phyloP scores from a whole-genome alignment of 345 rosid genomes.

The Salix viminalis region DNA sequence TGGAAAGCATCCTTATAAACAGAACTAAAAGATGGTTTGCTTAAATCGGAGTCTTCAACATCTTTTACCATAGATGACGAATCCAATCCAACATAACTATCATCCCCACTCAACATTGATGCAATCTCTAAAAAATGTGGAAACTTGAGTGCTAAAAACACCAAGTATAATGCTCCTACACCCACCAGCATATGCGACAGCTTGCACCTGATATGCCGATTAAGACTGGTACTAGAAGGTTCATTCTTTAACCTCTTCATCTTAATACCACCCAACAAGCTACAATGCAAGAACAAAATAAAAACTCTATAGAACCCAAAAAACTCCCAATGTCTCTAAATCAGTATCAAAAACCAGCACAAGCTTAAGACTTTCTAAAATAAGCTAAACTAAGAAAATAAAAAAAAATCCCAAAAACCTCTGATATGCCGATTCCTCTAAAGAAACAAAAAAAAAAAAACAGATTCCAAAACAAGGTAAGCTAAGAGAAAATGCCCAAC shows the following conservation, averaged over 20 bases:
- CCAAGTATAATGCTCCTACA: constrained; percentile 60
- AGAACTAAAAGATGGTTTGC: constrained; percentile 46
- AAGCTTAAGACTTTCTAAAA: neutral
- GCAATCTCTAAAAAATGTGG: constrained; percentile 75
- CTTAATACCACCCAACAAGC: constrained; percentile 12
- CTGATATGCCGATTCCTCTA: neutral
- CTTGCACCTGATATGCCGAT: constrained; percentile 44
- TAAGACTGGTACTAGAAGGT: constrained; percentile 34
- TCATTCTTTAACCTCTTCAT: constrained; percentile 85
- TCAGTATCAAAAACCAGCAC: constrained; percentile 15
- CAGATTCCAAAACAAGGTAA: neutral
- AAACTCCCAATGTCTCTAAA: constrained; percentile 16
- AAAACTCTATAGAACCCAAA: constrained; percentile 18
- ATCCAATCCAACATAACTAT: constrained; percentile 45
- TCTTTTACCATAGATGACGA: constrained; percentile 34
- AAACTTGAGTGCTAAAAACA: constrained; percentile 73
- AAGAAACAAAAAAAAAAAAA: neutral
- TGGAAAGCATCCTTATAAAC: constrained; percentile 63
- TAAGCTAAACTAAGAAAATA: neutral
- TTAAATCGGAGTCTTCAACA: constrained; percentile 47
- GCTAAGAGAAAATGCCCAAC: neutral
- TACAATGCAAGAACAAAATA: constrained; percentile 9
- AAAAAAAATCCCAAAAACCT: neutral
- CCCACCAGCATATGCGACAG: constrained; percentile 69
- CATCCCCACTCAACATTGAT: constrained; percentile 65